These are phyloP conservation scores for Aspergillus panamensis DNA, from an alignment of 495 filamentous ascomycete genomes.

Conservation along the genomic window DNA sequence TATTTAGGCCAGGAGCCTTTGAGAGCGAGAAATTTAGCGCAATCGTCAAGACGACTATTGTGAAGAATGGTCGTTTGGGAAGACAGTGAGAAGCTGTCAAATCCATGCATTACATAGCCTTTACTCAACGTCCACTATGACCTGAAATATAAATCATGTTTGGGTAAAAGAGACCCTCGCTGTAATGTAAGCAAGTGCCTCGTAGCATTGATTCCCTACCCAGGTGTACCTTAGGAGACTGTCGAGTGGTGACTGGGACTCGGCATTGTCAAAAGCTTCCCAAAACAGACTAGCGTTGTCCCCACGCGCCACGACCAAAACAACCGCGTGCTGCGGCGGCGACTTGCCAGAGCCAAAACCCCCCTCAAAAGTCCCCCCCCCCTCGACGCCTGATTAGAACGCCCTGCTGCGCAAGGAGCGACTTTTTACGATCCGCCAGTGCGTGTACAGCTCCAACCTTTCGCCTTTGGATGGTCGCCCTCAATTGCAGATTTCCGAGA, in stretches of 20 bases:
- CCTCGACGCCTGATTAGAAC: slow-evolving; percentile 10
- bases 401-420: slow-evolving; percentile 25
- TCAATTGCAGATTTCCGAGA: slow-evolving; percentile 11
- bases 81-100: slow-evolving; percentile 4
- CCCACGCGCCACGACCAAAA: slow-evolving; percentile 50
- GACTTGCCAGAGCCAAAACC: slow-evolving; percentile 18
- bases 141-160: not conserved
- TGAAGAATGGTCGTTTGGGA: slow-evolving; percentile 2
- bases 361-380: slow-evolving; percentile 14
- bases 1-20: not conserved
- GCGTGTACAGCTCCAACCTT: not conserved
- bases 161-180: not conserved
- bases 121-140: not conserved
- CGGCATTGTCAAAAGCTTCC: slow-evolving; percentile 12
- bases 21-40: not conserved
- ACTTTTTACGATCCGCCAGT: not conserved
- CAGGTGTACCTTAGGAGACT: too few relatives aligned
- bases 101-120: slow-evolving; percentile 8
- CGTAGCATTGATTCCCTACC: too few relatives aligned
- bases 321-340: slow-evolving; percentile 41
- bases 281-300: slow-evolving; percentile 39
- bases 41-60: not conserved
- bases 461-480: not conserved
- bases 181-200: not conserved
- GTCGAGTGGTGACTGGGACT: not conserved